Conservation (phyloP, 805 yeast species). For the Wickerhamiella domercqiae region DNA sequence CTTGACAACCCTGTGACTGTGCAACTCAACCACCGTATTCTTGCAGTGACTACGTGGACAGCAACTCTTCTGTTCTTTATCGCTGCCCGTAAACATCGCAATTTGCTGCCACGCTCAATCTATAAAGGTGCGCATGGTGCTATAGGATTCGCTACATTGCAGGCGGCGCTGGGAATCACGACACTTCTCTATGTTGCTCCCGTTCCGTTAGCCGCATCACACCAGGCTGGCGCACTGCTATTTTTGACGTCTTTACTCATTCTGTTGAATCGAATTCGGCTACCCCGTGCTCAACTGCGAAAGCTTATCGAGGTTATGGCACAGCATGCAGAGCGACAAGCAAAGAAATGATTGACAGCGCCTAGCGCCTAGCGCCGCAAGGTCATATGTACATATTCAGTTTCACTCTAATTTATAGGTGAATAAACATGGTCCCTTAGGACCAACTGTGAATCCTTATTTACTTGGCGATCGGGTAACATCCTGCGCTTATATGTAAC, state of each 20-base stretch:
- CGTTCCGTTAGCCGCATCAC: conserved; percentile 80
- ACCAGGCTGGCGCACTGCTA: conserved; percentile 93
- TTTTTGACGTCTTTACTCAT: conserved; percentile 66
- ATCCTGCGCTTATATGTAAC: too few relatives aligned
- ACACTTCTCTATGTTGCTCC: conserved; percentile 86
- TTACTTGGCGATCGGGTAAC: too few relatives aligned
- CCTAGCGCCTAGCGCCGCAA: too few relatives aligned
- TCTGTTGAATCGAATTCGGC: conserved; percentile 40
- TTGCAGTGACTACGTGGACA: conserved; percentile 70
- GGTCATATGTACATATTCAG: too few relatives aligned
- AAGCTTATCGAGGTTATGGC: conserved; percentile 16
- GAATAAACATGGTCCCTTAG: too few relatives aligned
- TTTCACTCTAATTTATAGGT: too few relatives aligned
- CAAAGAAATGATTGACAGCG: too few relatives aligned
- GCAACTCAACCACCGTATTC: conserved; percentile 73
- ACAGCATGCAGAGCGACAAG: conserved; percentile 3
- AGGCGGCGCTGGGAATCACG: conserved; percentile 71
- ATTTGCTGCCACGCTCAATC: conserved; percentile 31
- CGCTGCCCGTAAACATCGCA: conserved; percentile 43
- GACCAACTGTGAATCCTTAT: too few relatives aligned
- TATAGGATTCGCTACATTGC: conserved; percentile 73
- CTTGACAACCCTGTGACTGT: conserved; percentile 94
- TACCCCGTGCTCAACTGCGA: conserved; percentile 32
- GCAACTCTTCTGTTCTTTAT: conserved; percentile 56
- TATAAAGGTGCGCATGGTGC: conserved; percentile 36